Conservation (phyloP, 169 alveolate species). For the Cryptosporidium bovis region DNA sequence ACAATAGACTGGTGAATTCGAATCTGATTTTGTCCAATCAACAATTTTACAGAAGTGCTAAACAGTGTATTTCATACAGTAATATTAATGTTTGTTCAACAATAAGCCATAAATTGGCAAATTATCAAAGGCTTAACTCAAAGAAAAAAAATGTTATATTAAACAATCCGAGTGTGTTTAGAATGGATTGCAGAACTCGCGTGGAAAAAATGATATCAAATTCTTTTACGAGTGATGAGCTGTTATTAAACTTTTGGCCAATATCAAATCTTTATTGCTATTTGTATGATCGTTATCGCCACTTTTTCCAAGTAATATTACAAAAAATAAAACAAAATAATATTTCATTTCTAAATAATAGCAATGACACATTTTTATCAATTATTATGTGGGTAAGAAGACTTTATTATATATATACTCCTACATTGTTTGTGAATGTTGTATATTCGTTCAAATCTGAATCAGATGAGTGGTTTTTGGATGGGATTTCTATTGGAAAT, state of each 20-base stretch:
- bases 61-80: slow-evolving; percentile 50
- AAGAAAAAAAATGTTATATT: slow-evolving; percentile 37
- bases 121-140: neutral
- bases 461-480: slow-evolving; percentile 55
- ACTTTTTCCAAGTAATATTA: slow-evolving; percentile 36
- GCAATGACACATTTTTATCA: slow-evolving; percentile 68
- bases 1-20: slow-evolving; percentile 33
- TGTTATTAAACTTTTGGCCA: slow-evolving; percentile 65
- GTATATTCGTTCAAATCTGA: slow-evolving; percentile 39
- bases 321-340: slow-evolving; percentile 12
- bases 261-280: slow-evolving; percentile 59
- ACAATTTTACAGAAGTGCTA: slow-evolving; percentile 7
- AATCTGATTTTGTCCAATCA: slow-evolving; percentile 32
- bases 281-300: slow-evolving; percentile 29
- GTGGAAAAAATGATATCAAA: slow-evolving; percentile 14
- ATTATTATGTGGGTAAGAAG: slow-evolving; percentile 72
- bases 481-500: slow-evolving; percentile 61
- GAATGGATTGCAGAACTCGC: slow-evolving; percentile 39
- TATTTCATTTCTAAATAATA: slow-evolving; percentile 44
- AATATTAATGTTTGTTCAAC: slow-evolving; percentile 38
- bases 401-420: slow-evolving; percentile 47
- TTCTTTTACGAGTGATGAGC: slow-evolving; percentile 36
- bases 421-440: slow-evolving; percentile 59
- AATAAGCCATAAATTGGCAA: neutral
- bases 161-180: slow-evolving; percentile 46